Base-by-base conservation (phyloP, 1,284 basidiomycete species). In the Trichosporon sp. region DNA sequence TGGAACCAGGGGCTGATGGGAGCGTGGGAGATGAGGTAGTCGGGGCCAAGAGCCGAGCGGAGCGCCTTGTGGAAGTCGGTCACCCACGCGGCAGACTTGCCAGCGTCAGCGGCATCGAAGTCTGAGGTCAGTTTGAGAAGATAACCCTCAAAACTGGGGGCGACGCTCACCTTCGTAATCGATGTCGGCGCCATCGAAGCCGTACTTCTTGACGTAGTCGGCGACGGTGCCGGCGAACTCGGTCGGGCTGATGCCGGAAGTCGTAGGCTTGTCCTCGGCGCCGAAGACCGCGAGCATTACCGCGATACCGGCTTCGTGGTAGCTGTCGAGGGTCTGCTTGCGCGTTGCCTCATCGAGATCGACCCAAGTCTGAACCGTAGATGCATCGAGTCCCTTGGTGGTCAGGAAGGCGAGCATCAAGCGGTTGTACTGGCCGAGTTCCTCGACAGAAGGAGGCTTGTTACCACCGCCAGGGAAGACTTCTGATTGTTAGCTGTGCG, bases 141-240 rank as follows among this genome's bases (percentile, higher is more conserved):
- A 26, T 26, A 26, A 26, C 26, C 26, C 26, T 26, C 26, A 26
- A 26, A 26, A 26, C 26, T 26, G 26, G 26, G 26, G 26, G 26
- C 26, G 26, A 26, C 26, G 26, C 51, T 26, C 51, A 54, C 51
- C 51, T 77, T 86, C 86, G 70, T 85, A 87, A 73, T 87, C 86
- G 68, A 87, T 80, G 66, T 87, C 86, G 12, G 86, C 84, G 37
- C 86, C 86, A 73, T 87, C 86, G 14, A 87, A 75, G 12, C 79
- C 80, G 74, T 85, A 85, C 46, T 81, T 66, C 71, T 82, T 82
- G 67, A 85, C 84, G 70, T 77, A 86, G 5, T 70, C 64, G 3
- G 84, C 84, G 8, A 85, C 26, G 0, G 66, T 3, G 2, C 1
- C 2, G 2, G 69, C 71, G 32, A 70, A 31, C 19, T 51, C 40